These are phyloP conservation scores for Candida glucosophila DNA, from an alignment of 1,139 yeast genomes.

Conservation along the genomic window DNA sequence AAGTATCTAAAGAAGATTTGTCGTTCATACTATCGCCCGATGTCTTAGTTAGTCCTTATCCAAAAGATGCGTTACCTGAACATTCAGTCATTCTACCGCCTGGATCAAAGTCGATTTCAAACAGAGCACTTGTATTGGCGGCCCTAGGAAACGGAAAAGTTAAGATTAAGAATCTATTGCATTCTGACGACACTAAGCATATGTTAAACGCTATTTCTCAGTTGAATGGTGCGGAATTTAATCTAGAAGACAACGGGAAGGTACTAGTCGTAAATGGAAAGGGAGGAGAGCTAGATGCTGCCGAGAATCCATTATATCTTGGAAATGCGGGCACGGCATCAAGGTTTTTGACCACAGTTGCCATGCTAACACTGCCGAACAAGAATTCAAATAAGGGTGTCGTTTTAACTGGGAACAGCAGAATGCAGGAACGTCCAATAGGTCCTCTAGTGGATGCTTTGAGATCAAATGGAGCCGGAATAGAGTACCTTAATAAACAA, in stretches of 20 bases:
- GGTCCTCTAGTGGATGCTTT: constrained; percentile 95
- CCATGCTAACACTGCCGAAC: constrained; percentile 62
- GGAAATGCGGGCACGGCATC: constrained; percentile 99
- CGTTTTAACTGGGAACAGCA: constrained; percentile 80
- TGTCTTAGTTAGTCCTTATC: constrained; percentile 55
- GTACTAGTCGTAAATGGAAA: constrained; percentile 80
- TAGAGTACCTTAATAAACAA: constrained; percentile 59
- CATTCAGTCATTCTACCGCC: constrained; percentile 68
- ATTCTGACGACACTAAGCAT: constrained; percentile 92
- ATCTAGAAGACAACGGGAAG: constrained; percentile 81
- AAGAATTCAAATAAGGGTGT: constrained; percentile 33
- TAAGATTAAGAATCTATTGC: constrained; percentile 73
- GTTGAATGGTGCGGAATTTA: constrained; percentile 73
- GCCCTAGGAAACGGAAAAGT: constrained; percentile 86
- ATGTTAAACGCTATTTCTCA: constrained; percentile 83
- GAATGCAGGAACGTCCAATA: constrained; percentile 97
- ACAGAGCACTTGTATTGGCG: constrained; percentile 87
- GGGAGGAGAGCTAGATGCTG: constrained; percentile 66
- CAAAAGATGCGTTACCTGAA: constrained; percentile 27
- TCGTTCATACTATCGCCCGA: constrained; percentile 83
- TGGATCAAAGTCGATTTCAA: constrained; percentile 94
- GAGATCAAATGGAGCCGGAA: constrained; percentile 64
- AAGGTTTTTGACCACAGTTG: constrained; percentile 86
- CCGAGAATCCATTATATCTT: constrained; percentile 60
- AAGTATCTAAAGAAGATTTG: constrained; percentile 71